Conservation (phyloP, 306 rosid species). For the Rosa rugosa region DNA sequence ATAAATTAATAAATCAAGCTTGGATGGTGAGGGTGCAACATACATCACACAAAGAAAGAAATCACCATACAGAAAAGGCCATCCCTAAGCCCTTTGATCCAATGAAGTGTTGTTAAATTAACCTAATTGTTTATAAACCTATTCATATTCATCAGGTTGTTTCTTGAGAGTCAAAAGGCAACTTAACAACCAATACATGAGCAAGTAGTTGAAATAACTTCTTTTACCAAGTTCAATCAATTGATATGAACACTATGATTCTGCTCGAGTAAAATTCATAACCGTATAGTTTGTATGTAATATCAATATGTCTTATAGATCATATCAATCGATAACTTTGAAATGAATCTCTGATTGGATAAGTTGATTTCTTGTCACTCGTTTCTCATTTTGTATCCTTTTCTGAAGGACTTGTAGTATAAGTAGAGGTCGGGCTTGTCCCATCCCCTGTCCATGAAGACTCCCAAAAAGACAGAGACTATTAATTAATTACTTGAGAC, state of each 20-base stretch:
- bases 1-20: slow-evolving; percentile 8
- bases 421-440: background rate
- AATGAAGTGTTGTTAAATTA: slow-evolving; percentile 12
- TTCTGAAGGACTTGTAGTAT: background rate
- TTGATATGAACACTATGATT: background rate
- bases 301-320: no score
- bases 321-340: no score
- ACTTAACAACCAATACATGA: background rate
- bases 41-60: slow-evolving; percentile 38
- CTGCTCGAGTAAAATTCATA: background rate
- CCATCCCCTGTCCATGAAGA: background rate
- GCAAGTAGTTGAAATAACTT: background rate
- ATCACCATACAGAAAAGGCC: slow-evolving; percentile 36
- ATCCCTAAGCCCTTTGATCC: slow-evolving; percentile 12
- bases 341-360: no score
- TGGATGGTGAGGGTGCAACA: slow-evolving; percentile 42
- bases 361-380: no score
- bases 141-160: background rate
- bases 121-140: slow-evolving; percentile 34
- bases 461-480: background rate
- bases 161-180: slow-evolving; percentile 11
- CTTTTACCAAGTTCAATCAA: background rate
- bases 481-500: background rate
- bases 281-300: background rate
- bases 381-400: no score